A percentile compares a stretch with the other conserved stretches of the same genome.
Conservation (phyloP, 345 rosid genomes). For the Hibiscus mutabilis region DNA sequence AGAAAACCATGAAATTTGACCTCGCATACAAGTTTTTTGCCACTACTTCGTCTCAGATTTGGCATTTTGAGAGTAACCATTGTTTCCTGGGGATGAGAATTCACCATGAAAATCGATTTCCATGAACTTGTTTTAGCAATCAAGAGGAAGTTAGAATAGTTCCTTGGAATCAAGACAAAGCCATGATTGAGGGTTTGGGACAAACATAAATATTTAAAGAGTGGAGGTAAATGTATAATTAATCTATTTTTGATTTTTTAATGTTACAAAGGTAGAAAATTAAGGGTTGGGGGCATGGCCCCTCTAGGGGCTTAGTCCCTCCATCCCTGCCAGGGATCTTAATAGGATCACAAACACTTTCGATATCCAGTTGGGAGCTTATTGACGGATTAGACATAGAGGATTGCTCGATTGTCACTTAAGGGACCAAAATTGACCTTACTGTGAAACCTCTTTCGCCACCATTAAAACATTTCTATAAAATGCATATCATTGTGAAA, state of each 20-base stretch:
- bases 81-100: conserved; percentile 38
- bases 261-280: too few species aligned
- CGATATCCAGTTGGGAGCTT: conserved; percentile 68
- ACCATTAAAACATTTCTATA: conserved; percentile 7
- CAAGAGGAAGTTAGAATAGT: conserved; percentile 46
- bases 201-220: too few species aligned
- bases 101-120: conserved; percentile 43
- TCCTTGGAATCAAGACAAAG: too few species aligned
- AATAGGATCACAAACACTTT: conserved; percentile 39
- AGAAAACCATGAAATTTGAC: too few species aligned
- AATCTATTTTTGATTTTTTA: too few species aligned
- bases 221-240: too few species aligned
- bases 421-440: conserved; percentile 69
- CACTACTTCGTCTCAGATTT: not conserved
- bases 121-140: conserved; percentile 56
- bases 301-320: too few species aligned
- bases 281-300: too few species aligned
- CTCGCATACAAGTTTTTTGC: not conserved
- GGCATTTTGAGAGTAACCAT: conserved; percentile 36
- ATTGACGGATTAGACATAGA: conserved; percentile 85
- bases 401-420: conserved; percentile 68
- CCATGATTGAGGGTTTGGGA: too few species aligned
- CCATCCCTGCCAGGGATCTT: too few species aligned
- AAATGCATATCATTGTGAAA: conserved; percentile 47
- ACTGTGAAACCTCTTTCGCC: conserved; percentile 26